Conservation (phyloP, 1,139 yeast genomes). For the Sugiyamaella castrensis region DNA sequence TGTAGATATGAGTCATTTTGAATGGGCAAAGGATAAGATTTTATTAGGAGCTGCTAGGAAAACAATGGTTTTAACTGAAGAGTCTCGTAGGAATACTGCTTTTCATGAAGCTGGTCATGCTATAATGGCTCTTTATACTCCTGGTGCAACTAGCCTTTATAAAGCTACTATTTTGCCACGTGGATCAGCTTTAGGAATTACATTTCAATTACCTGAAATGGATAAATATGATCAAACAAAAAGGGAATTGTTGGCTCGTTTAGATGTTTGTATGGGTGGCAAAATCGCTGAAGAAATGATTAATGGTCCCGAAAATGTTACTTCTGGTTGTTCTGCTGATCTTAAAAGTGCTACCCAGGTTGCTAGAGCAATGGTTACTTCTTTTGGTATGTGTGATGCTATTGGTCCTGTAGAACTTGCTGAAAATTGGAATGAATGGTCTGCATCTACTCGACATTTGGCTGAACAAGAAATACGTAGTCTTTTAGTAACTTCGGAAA, state of each 20-base stretch:
- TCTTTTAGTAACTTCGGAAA: conserved; percentile 69
- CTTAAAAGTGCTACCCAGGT: conserved; percentile 84
- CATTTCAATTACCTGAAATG: conserved; percentile 97
- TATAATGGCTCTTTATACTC: conserved; percentile 90
- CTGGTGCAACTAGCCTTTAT: conserved; percentile 94
- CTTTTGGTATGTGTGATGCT: conserved; percentile 92
- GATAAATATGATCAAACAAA: conserved; percentile 93
- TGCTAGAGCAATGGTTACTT: conserved; percentile 95
- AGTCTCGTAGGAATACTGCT: conserved; percentile 88
- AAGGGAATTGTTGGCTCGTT: conserved; percentile 82
- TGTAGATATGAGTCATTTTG: conserved; percentile 88
- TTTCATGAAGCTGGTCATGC: conserved; percentile 99
- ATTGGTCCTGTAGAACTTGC: conserved; percentile 90
- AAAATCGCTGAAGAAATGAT: conserved; percentile 93
- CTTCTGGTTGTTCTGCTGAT: conserved; percentile 93
- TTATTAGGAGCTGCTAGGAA: conserved; percentile 97
- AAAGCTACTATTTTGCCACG: conserved; percentile 96
- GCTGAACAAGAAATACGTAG: conserved; percentile 91
- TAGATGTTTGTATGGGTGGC: conserved; percentile 99
- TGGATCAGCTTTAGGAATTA: conserved; percentile 93
- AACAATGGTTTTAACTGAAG: conserved; percentile 96
- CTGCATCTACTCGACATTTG: conserved; percentile 76
- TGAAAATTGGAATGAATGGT: conserved; percentile 91
- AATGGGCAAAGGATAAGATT: conserved; percentile 99
- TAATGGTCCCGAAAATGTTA: conserved; percentile 88